A percentile compares a stretch with the other conserved stretches of the same genome.
phyloP scores from a whole-genome alignment of 2,329 filamentous ascomycete genomes.

The Decorospora gaudefroyi region DNA sequence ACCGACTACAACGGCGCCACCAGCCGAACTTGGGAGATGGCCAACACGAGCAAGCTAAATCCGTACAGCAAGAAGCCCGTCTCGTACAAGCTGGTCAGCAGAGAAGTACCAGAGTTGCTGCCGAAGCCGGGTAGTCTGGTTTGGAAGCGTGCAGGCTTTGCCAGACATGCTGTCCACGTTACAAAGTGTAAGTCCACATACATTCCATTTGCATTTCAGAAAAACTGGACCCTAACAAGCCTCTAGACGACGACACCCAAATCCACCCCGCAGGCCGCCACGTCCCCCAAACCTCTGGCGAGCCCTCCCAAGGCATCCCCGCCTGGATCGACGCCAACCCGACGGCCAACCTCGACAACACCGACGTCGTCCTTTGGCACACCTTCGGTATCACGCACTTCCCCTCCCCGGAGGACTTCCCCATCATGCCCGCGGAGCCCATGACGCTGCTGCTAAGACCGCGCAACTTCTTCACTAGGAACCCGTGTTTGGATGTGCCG shows the following conservation, averaged over 20 bases:
- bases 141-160: slow-evolving; percentile 88
- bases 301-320: slow-evolving; percentile 72
- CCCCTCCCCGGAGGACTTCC: slow-evolving; percentile 87
- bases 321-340: slow-evolving; percentile 75
- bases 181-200: slow-evolving; percentile 86
- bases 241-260: slow-evolving; percentile 73
- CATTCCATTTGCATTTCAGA: too few relatives aligned
- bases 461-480: slow-evolving; percentile 79
- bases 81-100: slow-evolving; percentile 85
- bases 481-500: slow-evolving; percentile 79
- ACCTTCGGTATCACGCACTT: slow-evolving; percentile 92
- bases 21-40: slow-evolving; percentile 86
- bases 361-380: slow-evolving; percentile 89
- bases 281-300: slow-evolving; percentile 83
- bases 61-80: slow-evolving; percentile 83
- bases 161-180: slow-evolving; percentile 83
- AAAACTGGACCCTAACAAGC: too few relatives aligned
- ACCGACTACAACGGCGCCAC: slow-evolving; percentile 83
- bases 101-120: slow-evolving; percentile 77
- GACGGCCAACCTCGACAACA: slow-evolving; percentile 71
- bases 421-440: slow-evolving; percentile 81
- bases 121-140: slow-evolving; percentile 81
- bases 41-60: slow-evolving; percentile 81
- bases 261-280: slow-evolving; percentile 85
- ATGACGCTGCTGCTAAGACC: slow-evolving; percentile 80